Base-by-base conservation (phyloP, 257 asterid species). In the Mitragyna speciosa region DNA sequence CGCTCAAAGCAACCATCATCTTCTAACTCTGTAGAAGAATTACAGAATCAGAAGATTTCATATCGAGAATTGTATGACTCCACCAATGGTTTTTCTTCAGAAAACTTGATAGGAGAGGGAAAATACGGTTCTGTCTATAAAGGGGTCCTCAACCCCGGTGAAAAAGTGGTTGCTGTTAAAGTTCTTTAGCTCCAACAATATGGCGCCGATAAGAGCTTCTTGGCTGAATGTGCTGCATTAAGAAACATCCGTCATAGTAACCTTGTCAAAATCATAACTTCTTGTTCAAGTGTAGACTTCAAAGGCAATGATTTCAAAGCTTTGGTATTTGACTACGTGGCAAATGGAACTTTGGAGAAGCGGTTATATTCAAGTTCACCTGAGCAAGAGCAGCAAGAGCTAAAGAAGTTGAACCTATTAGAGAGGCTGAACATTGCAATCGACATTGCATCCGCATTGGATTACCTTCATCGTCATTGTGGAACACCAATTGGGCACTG, bases 241-340 rank as follows among this genome's bases (percentile, higher is more conserved):
- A 84, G 84, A 30, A 80, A n/a, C n/a, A 67, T 66, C 59, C 83
- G 85, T 14, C 90, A 87, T 31, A 75, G 83, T 11, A 87, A 87
- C 81, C 82, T 84, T 52, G 78, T 73, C 26, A 79, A 79, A 75
- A 49, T 79, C 48, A 63, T 83, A 33, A 70, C 83, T 24, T 68
- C 78, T 61, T 84, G 84, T 73, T 84, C 87, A 45, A 81, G 82
- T 36, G 1, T 71, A 19, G 89, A 83, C 59, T 47, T 31, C 52
- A 48, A 65, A 30, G 87, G 87, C 63, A 81, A 78, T 41, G 85
- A 83, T 73, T 83, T 86, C 80, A 86, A 86, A 66, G 89, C 87
- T 20, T 70, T 85, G 65, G n/a, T 85, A n/a, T 85, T 72, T 59
- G 83, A 84, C 49, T 85, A 28, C n/a, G 85, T 81, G 52, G 77